Evolutionary conservation across 352 stramenopile genomes (phyloP).

Genomic region (Pythium aphanidermatum): DNA sequence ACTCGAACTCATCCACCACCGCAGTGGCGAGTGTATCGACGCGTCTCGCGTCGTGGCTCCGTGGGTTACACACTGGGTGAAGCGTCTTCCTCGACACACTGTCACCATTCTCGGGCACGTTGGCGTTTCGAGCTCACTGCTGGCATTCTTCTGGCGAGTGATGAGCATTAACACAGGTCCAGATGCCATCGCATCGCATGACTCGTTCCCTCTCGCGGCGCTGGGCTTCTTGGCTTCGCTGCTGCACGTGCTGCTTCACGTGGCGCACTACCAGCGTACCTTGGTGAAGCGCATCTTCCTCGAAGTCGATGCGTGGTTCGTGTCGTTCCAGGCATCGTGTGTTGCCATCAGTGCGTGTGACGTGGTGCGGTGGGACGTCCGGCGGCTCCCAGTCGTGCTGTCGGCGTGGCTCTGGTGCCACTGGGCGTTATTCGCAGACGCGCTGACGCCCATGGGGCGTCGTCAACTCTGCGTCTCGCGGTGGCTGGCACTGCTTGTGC

Average conservation of each 20-base stretch:
- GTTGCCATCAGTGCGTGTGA: neutral
- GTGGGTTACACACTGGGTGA: no score
- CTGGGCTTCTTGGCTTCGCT: neutral
- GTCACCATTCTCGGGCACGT: no score
- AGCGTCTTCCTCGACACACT: no score
- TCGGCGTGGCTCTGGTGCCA: slow-evolving; percentile 10
- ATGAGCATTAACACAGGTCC: no score
- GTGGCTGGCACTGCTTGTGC: no score
- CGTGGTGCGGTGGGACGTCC: neutral
- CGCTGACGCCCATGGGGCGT: no score
- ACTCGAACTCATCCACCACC: slow-evolving; percentile 1
- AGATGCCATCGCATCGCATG: neutral
- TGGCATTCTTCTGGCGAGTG: no score
- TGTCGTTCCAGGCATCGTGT: neutral
- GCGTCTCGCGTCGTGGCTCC: neutral
- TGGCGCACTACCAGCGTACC: neutral
- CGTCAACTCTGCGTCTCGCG: no score
- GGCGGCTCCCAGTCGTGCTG: neutral
- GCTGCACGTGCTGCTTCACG: neutral
- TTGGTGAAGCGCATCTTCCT: neutral
- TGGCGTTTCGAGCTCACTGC: no score
- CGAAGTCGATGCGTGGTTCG: slow-evolving; percentile 9
- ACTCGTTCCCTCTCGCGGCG: neutral
- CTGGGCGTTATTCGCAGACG: no score
- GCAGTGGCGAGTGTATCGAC: neutral